Evolutionary conservation across 805 yeast genomes (phyloP), one percentile per base, ranked within the genome.

Genomic region (Wickerhamiella parazyma): DNA sequence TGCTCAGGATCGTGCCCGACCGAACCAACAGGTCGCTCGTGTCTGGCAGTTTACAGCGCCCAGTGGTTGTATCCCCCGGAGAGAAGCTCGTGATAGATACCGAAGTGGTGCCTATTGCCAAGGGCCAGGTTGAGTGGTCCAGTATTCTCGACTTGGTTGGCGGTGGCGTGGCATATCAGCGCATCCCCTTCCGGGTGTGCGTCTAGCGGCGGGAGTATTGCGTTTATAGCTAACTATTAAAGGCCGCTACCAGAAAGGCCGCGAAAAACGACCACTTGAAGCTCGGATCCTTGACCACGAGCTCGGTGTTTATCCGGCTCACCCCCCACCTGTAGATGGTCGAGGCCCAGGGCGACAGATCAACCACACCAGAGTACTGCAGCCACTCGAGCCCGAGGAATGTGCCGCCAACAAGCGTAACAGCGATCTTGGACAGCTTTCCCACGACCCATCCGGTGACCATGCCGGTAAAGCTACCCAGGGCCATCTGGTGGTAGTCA

Each of bases 41-140:
- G 56, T 81, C 83, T 53, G 97, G 97, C 1, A 68, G 73, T 2
- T 60, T 81, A 21, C 93, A 83, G 52, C 67, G 64, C 21, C 71
- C 72, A 19, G 55, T 77, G 5, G 64, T 69, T 2, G 51, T 78
- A 1, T 53, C 52, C 1, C 68, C 79, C 0, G 71, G 72, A 1
- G 68, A 62, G 20, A 53, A 64, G 0, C 42, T 63, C 3, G 63
- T 57, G 1, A 62, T 75, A 24, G 67, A 66, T 19, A 56, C 80
- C 33, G 75, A 83, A 6, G 71, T 78, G 39, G 69, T 78, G 16
- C 72, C 84, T 4, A 62, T 87, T 31, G 87, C 81, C 44, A 69
- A 69, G 36, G 97, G 96, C 1, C 78, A 74, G 38, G 86, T 78
- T 56, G 91, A 83, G 57, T 78, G 94, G 80, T 84, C 87, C 1